phyloP scores from a whole-genome alignment of 345 rosid genomes.

The Syzygium grande region DNA sequence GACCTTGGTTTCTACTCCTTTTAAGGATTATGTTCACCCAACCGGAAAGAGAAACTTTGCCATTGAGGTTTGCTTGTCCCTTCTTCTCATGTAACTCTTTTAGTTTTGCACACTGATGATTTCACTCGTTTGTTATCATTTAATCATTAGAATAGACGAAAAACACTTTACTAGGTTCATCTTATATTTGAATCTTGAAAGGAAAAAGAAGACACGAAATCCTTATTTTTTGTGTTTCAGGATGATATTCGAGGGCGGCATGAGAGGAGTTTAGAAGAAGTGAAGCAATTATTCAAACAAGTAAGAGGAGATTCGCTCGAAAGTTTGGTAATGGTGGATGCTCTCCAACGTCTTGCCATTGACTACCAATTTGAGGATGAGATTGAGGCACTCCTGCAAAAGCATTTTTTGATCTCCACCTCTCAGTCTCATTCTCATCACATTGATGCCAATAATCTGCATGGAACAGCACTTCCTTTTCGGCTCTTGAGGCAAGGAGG shows the following conservation, averaged over 20 bases:
- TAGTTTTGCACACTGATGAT: not conserved
- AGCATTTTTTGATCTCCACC: not conserved
- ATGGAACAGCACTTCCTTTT: slow-evolving; percentile 25
- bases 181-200: not conserved
- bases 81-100: not conserved
- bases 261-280: not conserved
- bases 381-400: not conserved
- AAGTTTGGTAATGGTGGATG: slow-evolving; percentile 4
- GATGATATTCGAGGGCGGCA: not conserved
- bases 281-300: not conserved
- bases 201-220: not conserved
- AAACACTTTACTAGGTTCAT: not conserved
- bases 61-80: not conserved
- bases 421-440: not conserved
- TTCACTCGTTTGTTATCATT: not conserved
- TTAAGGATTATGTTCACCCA: not conserved
- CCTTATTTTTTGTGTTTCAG: not conserved
- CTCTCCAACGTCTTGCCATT: slow-evolving; percentile 2
- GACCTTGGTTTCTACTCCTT: not conserved
- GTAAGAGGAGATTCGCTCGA: not conserved
- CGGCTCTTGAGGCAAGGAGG: slow-evolving; percentile 33
- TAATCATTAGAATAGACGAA: not conserved
- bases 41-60: not conserved
- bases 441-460: slow-evolving; percentile 1
- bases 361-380: slow-evolving; percentile 1